Conservation (phyloP, 805 yeast species). For the Saturnispora bothae region DNA sequence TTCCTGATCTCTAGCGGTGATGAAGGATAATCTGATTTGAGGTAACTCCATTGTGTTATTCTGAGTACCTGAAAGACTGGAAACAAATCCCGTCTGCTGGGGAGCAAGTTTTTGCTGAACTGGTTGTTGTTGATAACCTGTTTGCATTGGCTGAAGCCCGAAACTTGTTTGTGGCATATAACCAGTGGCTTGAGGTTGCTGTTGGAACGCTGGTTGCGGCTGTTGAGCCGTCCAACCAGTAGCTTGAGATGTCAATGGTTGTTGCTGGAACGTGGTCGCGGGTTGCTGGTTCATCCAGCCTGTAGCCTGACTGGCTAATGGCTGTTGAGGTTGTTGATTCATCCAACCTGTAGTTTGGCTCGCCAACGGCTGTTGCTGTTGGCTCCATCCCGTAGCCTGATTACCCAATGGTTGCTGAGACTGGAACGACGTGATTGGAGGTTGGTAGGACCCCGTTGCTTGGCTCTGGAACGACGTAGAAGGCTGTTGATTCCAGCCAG, state of each 20-base stretch:
- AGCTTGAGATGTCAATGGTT: constrained; percentile 23
- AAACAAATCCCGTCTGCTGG: constrained; percentile 39
- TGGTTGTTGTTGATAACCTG: constrained; percentile 12
- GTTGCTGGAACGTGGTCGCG: neutral
- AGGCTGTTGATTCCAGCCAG: constrained; percentile 28
- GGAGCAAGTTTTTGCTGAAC: constrained; percentile 21
- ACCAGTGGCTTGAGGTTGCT: constrained; percentile 30
- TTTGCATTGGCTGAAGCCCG: constrained; percentile 17
- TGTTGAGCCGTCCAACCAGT: constrained; percentile 29
- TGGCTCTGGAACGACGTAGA: constrained; percentile 21
- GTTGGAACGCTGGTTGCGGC: constrained; percentile 15
- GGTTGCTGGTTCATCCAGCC: constrained; percentile 26
- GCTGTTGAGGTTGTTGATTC: constrained; percentile 14
- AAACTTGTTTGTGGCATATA: constrained; percentile 32
- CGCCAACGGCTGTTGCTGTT: constrained; percentile 18
- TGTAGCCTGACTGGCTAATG: constrained; percentile 20
- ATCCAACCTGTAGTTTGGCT: constrained; percentile 34
- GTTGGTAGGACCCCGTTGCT: constrained; percentile 9
- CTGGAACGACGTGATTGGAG: constrained; percentile 20
- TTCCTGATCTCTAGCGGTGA: constrained; percentile 75
- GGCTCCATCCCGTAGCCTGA: constrained; percentile 36
- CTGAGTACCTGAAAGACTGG: constrained; percentile 18
- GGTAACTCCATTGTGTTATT: constrained; percentile 59
- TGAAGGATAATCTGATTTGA: constrained; percentile 68
- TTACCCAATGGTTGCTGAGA: constrained; percentile 19